phyloP scores from a whole-genome alignment of 163 green algal genomes.

The Scenedesmus sp. region DNA sequence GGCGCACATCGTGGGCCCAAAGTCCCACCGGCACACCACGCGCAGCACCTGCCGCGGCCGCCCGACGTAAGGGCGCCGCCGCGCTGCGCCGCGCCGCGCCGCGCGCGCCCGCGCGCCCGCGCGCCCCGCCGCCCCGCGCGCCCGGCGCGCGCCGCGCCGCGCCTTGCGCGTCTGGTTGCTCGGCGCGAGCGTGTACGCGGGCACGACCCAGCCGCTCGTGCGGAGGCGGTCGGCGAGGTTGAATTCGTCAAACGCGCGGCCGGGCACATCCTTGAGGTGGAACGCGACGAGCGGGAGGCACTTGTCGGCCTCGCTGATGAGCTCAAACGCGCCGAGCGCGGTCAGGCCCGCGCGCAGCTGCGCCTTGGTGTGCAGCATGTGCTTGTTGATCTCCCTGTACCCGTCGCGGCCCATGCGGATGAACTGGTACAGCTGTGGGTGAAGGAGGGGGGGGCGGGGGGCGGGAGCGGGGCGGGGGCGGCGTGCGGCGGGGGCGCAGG shows the following conservation, averaged over 20 bases:
- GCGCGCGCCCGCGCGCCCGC: too few relatives aligned
- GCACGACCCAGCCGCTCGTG: constrained; percentile 48
- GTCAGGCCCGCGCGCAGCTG: too few relatives aligned
- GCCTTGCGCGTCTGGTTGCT: constrained; percentile 41
- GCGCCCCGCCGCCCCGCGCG: too few relatives aligned
- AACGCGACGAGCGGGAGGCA: constrained; percentile 60
- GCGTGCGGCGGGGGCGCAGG: too few relatives aligned
- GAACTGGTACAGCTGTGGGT: constrained; percentile 63
- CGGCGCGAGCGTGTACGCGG: constrained; percentile 48
- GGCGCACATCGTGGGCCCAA: constrained; percentile 27
- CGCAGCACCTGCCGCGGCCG: constrained; percentile 48
- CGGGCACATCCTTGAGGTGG: constrained; percentile 44
- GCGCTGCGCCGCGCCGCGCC: too few relatives aligned
- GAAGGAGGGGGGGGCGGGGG: too few relatives aligned
- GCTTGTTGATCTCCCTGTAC: constrained; percentile 47
- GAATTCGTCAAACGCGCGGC: constrained; percentile 51
- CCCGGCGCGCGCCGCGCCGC: constrained; percentile 49
- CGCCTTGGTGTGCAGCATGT: constrained; percentile 49
- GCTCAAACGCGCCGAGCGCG: constrained; percentile 51
- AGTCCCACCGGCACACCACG: constrained; percentile 46
- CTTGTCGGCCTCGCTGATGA: constrained; percentile 38
- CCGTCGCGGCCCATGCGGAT: constrained; percentile 49
- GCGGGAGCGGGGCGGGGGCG: too few relatives aligned
- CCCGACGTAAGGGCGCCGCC: too few relatives aligned
- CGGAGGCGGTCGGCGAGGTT: constrained; percentile 39